Evolutionary conservation across 768 basidiomycete species (phyloP).

Genomic region (Lactarius quietus): DNA sequence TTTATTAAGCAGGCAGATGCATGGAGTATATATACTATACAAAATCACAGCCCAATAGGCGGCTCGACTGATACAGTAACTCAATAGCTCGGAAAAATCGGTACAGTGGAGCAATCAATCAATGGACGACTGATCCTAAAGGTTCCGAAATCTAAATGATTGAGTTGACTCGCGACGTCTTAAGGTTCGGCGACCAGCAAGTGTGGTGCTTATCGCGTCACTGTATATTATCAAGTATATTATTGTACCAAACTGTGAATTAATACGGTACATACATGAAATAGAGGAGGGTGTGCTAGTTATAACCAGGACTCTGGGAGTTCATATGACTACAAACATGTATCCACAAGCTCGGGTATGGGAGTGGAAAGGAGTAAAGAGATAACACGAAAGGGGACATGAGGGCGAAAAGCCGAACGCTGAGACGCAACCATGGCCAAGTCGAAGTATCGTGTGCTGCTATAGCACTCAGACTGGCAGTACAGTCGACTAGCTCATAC

Average conservation of each 20-base stretch:
- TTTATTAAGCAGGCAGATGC: no score
- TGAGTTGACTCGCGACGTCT: background rate
- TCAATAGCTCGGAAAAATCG: background rate
- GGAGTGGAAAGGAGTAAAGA: background rate
- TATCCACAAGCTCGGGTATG: background rate
- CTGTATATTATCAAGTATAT: no score
- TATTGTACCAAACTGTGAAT: background rate
- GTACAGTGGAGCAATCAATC: background rate
- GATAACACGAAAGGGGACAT: background rate
- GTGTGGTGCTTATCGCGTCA: no score
- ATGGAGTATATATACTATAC: constrained; percentile 8
- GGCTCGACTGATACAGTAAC: background rate
- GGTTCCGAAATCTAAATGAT: background rate
- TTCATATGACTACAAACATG: background rate
- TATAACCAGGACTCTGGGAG: background rate
- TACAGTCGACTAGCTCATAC: no score
- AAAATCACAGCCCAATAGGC: background rate
- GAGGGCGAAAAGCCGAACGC: background rate
- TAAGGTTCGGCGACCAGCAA: background rate
- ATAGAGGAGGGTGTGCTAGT: background rate
- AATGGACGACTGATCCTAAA: background rate
- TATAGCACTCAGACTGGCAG: no score
- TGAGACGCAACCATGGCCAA: no score
- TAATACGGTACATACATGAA: background rate
- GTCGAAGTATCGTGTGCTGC: no score